Evolutionary conservation across 208 protist genomes (phyloP).

Genomic region (Naegleria lovaniensis): DNA sequence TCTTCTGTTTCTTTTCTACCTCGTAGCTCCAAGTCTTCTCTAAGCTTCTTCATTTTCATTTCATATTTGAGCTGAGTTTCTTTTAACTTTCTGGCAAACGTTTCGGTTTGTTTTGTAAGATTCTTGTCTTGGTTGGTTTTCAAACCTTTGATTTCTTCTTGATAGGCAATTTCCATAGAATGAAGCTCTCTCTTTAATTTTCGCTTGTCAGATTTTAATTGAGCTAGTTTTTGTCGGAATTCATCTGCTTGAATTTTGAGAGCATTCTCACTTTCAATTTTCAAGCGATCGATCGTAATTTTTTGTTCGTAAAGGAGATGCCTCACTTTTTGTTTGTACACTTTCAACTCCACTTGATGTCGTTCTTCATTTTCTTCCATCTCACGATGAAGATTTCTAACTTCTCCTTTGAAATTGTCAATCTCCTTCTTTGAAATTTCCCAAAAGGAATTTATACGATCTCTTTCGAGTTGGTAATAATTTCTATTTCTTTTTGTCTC

Average conservation of each 20-base stretch:
- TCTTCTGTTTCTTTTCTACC: slow-evolving; percentile 84
- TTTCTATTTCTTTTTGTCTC: slow-evolving; percentile 82
- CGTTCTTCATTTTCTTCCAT: slow-evolving; percentile 85
- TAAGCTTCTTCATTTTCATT: slow-evolving; percentile 66
- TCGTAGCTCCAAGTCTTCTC: slow-evolving; percentile 69
- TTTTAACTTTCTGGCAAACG: slow-evolving; percentile 78
- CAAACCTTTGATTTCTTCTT: slow-evolving; percentile 46
- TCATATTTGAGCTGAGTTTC: slow-evolving; percentile 89
- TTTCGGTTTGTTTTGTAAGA: slow-evolving; percentile 68
- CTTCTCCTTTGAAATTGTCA: slow-evolving; percentile 58
- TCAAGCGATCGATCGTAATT: slow-evolving; percentile 51
- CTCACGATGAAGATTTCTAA: slow-evolving; percentile 78
- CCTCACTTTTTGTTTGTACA: slow-evolving; percentile 93
- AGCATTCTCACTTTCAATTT: slow-evolving; percentile 45
- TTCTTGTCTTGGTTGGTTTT: slow-evolving; percentile 50
- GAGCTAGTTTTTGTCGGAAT: slow-evolving; percentile 37
- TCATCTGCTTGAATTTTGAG: slow-evolving; percentile 51
- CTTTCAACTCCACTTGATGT: slow-evolving; percentile 90
- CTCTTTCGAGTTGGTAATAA: slow-evolving; percentile 90
- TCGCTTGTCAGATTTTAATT: slow-evolving; percentile 75
- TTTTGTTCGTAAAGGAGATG: slow-evolving; percentile 88
- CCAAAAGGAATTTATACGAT: slow-evolving; percentile 86
- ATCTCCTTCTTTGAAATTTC: slow-evolving; percentile 82
- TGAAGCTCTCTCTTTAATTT: slow-evolving; percentile 73
- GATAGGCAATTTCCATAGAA: slow-evolving; percentile 67